Percentiles rank a stretch among this genome's conserved stretches.
These are phyloP conservation scores for Xylaria sp. DNA, from an alignment of 2,329 filamentous ascomycete genomes.

Conservation along the genomic window DNA sequence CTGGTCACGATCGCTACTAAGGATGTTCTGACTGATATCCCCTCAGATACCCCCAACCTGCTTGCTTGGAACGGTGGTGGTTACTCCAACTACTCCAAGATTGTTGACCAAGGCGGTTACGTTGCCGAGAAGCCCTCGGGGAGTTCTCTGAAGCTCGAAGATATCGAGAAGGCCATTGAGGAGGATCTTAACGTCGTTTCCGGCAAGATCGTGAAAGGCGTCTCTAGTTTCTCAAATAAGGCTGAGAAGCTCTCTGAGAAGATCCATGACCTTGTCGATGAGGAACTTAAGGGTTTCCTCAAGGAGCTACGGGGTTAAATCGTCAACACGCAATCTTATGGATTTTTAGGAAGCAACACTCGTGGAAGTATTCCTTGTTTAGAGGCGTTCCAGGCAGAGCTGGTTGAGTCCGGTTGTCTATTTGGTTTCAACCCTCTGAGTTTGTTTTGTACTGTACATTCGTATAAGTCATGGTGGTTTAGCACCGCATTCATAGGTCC, in stretches of 20 bases:
- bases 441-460: constrained; percentile 37
- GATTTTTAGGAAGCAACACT: constrained; percentile 16
- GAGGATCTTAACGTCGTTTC: constrained; percentile 66
- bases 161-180: constrained; percentile 65
- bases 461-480: constrained; percentile 32
- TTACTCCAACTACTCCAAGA: constrained; percentile 85
- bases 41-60: constrained; percentile 86
- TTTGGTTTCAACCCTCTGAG: constrained; percentile 19
- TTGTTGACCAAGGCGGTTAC: constrained; percentile 77
- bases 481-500: constrained; percentile 32
- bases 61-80: constrained; percentile 99
- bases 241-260: constrained; percentile 67
- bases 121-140: constrained; percentile 53
- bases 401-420: constrained; percentile 18
- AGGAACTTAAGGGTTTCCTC: constrained; percentile 65
- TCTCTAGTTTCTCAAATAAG: constrained; percentile 59
- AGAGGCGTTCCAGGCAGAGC: constrained; percentile 22
- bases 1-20: constrained; percentile 83
- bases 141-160: constrained; percentile 54
- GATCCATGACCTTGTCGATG: constrained; percentile 65
- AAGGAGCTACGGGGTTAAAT: constrained; percentile 53
- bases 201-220: constrained; percentile 60
- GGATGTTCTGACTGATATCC: constrained; percentile 80
- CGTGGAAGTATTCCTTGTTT: constrained; percentile 14
- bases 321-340: not conserved